A percentile compares a stretch with the other conserved stretches of the same genome.
Conservation (phyloP, 108 stramenopile genomes). For the Conticribra weissflogii region DNA sequence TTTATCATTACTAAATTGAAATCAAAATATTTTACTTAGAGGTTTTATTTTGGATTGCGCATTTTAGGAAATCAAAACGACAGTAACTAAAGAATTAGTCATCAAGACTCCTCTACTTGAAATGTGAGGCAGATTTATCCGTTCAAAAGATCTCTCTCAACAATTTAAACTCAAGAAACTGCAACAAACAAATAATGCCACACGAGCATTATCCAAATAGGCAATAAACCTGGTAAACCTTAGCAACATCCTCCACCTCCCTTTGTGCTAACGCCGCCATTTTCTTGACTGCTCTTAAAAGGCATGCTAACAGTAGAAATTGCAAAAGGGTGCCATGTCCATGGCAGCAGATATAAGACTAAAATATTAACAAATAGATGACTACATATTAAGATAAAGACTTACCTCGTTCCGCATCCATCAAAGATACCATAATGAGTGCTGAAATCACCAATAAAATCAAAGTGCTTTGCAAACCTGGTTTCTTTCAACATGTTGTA, state of each 20-base stretch:
- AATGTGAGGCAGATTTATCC: no score
- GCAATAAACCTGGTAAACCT: no score
- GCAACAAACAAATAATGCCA: no score
- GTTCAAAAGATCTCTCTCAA: no score
- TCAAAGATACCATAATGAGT: slow-evolving; percentile 93
- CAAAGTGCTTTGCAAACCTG: slow-evolving; percentile 83
- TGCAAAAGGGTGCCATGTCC: neutral
- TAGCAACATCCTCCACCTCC: slow-evolving; percentile 39
- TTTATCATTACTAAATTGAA: no score
- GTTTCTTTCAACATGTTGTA: slow-evolving; percentile 90
- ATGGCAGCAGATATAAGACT: neutral
- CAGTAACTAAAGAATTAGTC: no score
- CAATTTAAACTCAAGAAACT: no score
- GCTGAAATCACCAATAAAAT: slow-evolving; percentile 86
- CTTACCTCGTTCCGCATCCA: slow-evolving; percentile 75
- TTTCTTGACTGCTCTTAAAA: slow-evolving; percentile 27
- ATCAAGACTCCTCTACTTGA: no score
- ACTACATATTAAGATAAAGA: neutral
- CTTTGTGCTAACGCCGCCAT: slow-evolving; percentile 10
- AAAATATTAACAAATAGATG: neutral
- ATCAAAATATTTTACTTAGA: no score
- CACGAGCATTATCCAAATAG: no score
- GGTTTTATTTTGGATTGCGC: no score
- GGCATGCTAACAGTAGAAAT: slow-evolving; percentile 23
- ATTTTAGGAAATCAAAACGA: no score